These are phyloP conservation scores for Fusarium begoniae DNA, from an alignment of 2,329 filamentous ascomycete species.

Conservation along the genomic window DNA sequence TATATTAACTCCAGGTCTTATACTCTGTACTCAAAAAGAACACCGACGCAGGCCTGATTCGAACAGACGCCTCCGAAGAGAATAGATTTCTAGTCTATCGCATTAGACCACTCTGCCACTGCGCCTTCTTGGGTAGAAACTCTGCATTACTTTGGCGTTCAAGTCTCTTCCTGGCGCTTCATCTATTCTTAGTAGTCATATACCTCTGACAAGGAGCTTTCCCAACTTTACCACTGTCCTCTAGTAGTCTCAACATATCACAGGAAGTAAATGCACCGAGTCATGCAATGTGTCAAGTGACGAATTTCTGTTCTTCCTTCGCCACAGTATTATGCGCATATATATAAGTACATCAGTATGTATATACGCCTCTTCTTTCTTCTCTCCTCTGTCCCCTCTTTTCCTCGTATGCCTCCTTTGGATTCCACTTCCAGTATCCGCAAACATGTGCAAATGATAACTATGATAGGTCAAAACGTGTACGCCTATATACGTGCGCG, in stretches of 20 bases:
- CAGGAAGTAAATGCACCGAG: too few relatives aligned
- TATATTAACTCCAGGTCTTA: too few relatives aligned
- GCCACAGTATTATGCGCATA: constrained; percentile 32
- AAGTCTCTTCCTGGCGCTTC: fast-evolving
- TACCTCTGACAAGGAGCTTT: neutral
- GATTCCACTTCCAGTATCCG: neutral
- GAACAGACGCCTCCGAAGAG: constrained; percentile 32
- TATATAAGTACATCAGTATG: constrained; percentile 36
- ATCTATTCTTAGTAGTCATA: neutral
- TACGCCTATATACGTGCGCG: constrained; percentile 16
- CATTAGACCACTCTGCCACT: constrained; percentile 35
- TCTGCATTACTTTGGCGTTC: fast-evolving
- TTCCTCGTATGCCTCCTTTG: neutral
- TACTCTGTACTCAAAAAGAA: too few relatives aligned
- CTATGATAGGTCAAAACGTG: constrained; percentile 21
- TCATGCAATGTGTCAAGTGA: neutral
- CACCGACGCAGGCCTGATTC: constrained; percentile 31
- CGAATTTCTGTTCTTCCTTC: constrained; percentile 28
- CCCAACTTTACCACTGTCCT: too few relatives aligned
- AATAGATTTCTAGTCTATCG: constrained; percentile 35
- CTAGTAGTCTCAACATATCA: neutral
- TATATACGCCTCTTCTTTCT: constrained; percentile 15
- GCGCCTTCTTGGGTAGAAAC: neutral
- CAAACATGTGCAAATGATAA: neutral
- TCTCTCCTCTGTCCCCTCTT: neutral